These are phyloP conservation scores for Detonula confervacea DNA, from an alignment of 352 stramenopile species.

Conservation along the genomic window DNA sequence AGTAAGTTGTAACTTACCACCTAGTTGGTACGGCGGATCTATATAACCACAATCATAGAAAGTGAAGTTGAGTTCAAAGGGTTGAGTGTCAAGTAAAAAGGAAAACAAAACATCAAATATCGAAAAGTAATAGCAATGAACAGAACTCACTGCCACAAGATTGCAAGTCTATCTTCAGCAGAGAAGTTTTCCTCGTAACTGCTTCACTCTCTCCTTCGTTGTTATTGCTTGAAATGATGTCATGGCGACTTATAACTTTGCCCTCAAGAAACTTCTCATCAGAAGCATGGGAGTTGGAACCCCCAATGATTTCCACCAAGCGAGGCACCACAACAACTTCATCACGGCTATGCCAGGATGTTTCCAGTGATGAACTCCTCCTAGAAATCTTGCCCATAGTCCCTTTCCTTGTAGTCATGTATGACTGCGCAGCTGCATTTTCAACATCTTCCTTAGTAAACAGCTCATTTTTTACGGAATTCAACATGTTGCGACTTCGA, in stretches of 20 bases:
- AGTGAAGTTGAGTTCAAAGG: background rate
- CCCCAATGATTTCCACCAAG: conserved; percentile 27
- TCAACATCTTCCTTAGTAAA: conserved; percentile 36
- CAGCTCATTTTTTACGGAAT: conserved; percentile 23
- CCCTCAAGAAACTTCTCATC: conserved; percentile 28
- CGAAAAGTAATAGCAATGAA: background rate
- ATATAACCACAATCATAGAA: background rate
- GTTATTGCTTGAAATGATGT: conserved; percentile 10
- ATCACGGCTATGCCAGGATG: too few species aligned
- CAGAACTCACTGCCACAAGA: conserved; percentile 25
- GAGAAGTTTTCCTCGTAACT: conserved; percentile 31
- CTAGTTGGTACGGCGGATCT: conserved; percentile 46
- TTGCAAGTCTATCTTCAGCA: conserved; percentile 33
- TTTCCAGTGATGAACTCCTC: background rate
- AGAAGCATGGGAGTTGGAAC: conserved; percentile 1
- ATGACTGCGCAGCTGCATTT: conserved; percentile 25
- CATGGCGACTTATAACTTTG: conserved; percentile 18
- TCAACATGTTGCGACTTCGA: conserved; percentile 6
- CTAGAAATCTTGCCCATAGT: conserved; percentile 1
- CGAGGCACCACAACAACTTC: conserved; percentile 9
- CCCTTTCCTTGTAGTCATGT: conserved; percentile 10
- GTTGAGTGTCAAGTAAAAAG: background rate
- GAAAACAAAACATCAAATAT: background rate
- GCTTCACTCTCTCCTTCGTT: conserved; percentile 13
- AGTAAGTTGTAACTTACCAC: conserved; percentile 9